These are phyloP conservation scores for Bremia lactucae DNA, from an alignment of 352 stramenopile genomes.

Conservation along the genomic window DNA sequence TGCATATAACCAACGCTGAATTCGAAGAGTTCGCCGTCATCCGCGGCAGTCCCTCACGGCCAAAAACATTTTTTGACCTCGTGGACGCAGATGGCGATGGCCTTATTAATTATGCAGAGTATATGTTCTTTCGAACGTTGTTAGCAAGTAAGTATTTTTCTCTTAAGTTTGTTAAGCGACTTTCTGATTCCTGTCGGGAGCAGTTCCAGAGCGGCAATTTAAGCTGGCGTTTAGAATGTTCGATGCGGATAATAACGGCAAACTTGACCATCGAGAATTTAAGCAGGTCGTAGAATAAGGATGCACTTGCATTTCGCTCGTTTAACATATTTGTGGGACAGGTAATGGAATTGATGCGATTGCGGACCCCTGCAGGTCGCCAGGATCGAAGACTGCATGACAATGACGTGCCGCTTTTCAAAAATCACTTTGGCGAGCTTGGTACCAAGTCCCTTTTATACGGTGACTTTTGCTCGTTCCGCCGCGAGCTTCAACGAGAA, in stretches of 20 bases:
- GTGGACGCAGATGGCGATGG: conserved; percentile 81
- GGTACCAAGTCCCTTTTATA: conserved; percentile 75
- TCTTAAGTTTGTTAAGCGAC: too few relatives aligned
- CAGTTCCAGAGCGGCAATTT: conserved; percentile 81
- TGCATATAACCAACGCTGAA: conserved; percentile 77
- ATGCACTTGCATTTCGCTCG: not conserved
- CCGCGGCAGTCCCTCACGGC: conserved; percentile 43
- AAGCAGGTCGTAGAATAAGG: conserved; percentile 36
- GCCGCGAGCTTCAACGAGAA: conserved; percentile 59
- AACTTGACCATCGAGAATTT: conserved; percentile 77
- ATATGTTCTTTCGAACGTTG: conserved; percentile 85
- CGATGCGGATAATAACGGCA: conserved; percentile 70
- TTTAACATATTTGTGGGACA: conserved; percentile 10
- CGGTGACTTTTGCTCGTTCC: conserved; percentile 70
- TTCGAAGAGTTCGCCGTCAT: conserved; percentile 73
- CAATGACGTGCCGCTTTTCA: conserved; percentile 72
- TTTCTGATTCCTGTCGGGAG: too few relatives aligned
- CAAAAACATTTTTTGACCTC: conserved; percentile 75
- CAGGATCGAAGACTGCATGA: conserved; percentile 73
- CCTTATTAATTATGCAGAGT: conserved; percentile 82
- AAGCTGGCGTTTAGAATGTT: conserved; percentile 88
- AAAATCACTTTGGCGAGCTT: conserved; percentile 77
- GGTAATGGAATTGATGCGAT: conserved; percentile 80
- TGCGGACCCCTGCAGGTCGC: conserved; percentile 62
- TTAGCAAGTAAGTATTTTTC: conserved; percentile 58